phyloP scores from a whole-genome alignment of 2,329 filamentous ascomycete species.

The Penicillium sumatraense region DNA sequence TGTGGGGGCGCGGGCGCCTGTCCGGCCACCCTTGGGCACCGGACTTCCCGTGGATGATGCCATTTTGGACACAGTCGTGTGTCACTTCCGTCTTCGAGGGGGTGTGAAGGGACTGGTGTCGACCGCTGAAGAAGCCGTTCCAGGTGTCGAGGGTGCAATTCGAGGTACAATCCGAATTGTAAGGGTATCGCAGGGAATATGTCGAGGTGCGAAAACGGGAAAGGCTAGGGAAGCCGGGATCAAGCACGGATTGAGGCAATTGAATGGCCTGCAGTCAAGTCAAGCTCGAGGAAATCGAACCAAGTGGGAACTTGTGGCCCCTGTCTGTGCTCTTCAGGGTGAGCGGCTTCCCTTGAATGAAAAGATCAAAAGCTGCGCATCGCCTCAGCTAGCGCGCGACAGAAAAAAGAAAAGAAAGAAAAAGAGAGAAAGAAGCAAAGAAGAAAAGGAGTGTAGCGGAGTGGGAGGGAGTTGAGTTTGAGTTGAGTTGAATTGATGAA shows the following conservation, averaged over 20 bases:
- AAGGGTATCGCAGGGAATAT: neutral
- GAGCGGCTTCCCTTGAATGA: slow-evolving; percentile 23
- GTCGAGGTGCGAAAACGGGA: neutral
- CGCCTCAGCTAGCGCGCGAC: slow-evolving; percentile 2
- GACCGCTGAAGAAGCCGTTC: too few species aligned
- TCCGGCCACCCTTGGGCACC: slow-evolving; percentile 2
- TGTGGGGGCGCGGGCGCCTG: neutral
- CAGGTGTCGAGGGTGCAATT: neutral
- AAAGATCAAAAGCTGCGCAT: slow-evolving; percentile 20
- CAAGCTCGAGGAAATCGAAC: slow-evolving; percentile 7
- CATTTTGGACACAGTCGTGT: neutral
- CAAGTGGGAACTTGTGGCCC: slow-evolving; percentile 13
- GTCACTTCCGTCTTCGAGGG: neutral
- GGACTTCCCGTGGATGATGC: neutral
- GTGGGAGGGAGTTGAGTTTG: neutral
- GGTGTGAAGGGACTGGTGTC: too few species aligned
- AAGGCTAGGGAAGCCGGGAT: slow-evolving; percentile 24
- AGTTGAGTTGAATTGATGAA: too few species aligned
- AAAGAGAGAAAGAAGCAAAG: slow-evolving; percentile 9
- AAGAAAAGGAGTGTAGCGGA: slow-evolving; percentile 2
- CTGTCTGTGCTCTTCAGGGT: slow-evolving; percentile 27
- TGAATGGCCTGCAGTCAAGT: slow-evolving; percentile 17
- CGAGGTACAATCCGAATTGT: neutral
- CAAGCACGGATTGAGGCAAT: slow-evolving; percentile 19
- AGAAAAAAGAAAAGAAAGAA: slow-evolving; percentile 4